phyloP scores from a whole-genome alignment of 2,329 filamentous ascomycete genomes.

The Aspergillus sp. region DNA sequence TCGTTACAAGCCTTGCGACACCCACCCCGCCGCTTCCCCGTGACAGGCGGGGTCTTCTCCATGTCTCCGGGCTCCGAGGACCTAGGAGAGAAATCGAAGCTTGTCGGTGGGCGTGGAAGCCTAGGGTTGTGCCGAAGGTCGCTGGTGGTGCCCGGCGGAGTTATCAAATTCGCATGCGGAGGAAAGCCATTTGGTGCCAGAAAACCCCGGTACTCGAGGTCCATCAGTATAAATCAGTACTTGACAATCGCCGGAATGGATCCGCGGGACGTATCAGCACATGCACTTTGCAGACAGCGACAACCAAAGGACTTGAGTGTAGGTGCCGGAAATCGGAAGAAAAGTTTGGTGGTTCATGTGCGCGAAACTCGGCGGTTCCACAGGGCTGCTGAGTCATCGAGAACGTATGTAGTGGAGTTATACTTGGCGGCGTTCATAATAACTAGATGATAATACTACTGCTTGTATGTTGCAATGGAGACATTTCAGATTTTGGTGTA shows the following conservation, averaged over 20 bases:
- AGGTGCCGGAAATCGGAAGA: slow-evolving; percentile 47
- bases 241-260: slow-evolving; percentile 34
- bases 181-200: slow-evolving; percentile 40
- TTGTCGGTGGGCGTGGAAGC: slow-evolving; percentile 36
- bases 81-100: slow-evolving; percentile 36
- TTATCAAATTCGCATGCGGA: slow-evolving; percentile 31
- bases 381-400: slow-evolving; percentile 10
- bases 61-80: slow-evolving; percentile 42
- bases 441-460: background rate
- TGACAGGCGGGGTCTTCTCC: slow-evolving; percentile 50
- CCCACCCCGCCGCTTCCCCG: slow-evolving; percentile 51
- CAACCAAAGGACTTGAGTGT: slow-evolving; percentile 27
- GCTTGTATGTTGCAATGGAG: background rate
- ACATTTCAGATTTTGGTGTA: too few species aligned
- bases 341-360: slow-evolving; percentile 25
- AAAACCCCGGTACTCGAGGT: slow-evolving; percentile 40
- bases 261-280: slow-evolving; percentile 30
- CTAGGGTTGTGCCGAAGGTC: slow-evolving; percentile 42
- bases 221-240: slow-evolving; percentile 38
- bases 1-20: slow-evolving; percentile 65
- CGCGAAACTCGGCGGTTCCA: slow-evolving; percentile 36
- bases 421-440: background rate
- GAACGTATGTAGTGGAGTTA: background rate
- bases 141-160: slow-evolving; percentile 33
- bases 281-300: slow-evolving; percentile 28